Conservation (phyloP, 106 monocot species). For the Platanthera guangdongensis region DNA sequence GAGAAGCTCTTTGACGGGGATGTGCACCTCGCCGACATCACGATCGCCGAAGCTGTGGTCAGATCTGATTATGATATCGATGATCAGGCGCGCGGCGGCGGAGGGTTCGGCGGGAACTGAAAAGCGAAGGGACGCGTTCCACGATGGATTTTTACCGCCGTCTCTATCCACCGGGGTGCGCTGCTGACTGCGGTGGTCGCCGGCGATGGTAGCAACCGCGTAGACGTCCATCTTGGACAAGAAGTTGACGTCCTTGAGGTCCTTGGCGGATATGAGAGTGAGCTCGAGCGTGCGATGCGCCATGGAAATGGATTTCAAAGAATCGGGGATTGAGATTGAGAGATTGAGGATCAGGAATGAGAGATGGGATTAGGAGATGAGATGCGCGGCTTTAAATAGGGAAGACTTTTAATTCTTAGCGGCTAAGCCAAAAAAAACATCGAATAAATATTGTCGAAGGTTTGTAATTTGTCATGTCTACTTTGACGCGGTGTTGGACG, state of each 20-base stretch:
- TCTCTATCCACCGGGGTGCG: conserved; percentile 41
- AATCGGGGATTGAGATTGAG: not conserved
- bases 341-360: not conserved
- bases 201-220: conserved; percentile 52
- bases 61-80: conserved; percentile 47
- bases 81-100: conserved; percentile 8
- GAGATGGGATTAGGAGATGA: not conserved
- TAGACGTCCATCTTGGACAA: conserved; percentile 73
- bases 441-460: too few species aligned
- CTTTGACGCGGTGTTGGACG: too few species aligned
- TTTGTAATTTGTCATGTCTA: too few species aligned
- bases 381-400: not conserved
- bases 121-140: conserved; percentile 63
- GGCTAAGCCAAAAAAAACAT: not conserved
- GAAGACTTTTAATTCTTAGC: not conserved
- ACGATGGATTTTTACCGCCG: conserved; percentile 54
- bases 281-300: conserved; percentile 49
- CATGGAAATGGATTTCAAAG: conserved; percentile 15
- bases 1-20: conserved; percentile 62
- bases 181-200: conserved; percentile 40
- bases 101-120: conserved; percentile 24
- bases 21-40: conserved; percentile 78
- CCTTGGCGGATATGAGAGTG: conserved; percentile 74
- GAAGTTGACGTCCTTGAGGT: conserved; percentile 63
- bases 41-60: conserved; percentile 61